These are phyloP conservation scores for Phaeolepiota aurea DNA, from an alignment of 768 basidiomycete genomes.

Conservation along the genomic window DNA sequence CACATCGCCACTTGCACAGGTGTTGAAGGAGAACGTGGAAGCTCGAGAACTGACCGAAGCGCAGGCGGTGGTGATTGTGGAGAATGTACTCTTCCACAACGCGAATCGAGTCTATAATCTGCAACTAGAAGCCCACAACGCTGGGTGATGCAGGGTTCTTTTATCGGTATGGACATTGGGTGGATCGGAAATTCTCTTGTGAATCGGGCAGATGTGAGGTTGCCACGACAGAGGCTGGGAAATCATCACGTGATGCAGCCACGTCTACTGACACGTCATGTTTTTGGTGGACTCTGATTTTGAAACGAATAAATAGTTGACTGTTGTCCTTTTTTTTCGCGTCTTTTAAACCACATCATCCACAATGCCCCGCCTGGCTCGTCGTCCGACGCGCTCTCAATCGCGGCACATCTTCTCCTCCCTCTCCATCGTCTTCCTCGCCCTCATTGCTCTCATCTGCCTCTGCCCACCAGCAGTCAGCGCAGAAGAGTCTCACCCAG, in stretches of 20 bases:
- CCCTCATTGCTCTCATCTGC: constrained; percentile 54
- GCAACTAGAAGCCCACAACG: no score
- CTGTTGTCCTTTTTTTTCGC: background rate
- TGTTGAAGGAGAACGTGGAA: constrained; percentile 42
- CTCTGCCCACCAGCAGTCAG: constrained; percentile 52
- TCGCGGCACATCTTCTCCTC: constrained; percentile 18
- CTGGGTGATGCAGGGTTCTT: no score
- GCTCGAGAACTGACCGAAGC: constrained; percentile 42
- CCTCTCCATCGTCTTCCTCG: constrained; percentile 37
- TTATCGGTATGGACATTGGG: no score
- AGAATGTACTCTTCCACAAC: constrained; percentile 57
- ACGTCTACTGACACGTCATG: constrained; percentile 19
- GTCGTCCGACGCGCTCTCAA: constrained; percentile 2
- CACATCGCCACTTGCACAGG: constrained; percentile 25
- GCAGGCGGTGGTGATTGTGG: constrained; percentile 45
- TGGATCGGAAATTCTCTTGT: no score
- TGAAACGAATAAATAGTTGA: background rate
- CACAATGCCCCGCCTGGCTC: background rate
- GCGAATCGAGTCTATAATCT: constrained; percentile 58
- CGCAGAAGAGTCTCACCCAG: constrained; percentile 37
- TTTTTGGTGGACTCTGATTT: background rate
- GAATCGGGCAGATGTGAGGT: no score
- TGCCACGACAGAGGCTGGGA: no score
- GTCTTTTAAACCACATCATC: background rate
- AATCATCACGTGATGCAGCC: constrained; percentile 25